These are phyloP conservation scores for Boletus vinaceobasis DNA, from an alignment of 768 basidiomycete species.

Conservation along the genomic window DNA sequence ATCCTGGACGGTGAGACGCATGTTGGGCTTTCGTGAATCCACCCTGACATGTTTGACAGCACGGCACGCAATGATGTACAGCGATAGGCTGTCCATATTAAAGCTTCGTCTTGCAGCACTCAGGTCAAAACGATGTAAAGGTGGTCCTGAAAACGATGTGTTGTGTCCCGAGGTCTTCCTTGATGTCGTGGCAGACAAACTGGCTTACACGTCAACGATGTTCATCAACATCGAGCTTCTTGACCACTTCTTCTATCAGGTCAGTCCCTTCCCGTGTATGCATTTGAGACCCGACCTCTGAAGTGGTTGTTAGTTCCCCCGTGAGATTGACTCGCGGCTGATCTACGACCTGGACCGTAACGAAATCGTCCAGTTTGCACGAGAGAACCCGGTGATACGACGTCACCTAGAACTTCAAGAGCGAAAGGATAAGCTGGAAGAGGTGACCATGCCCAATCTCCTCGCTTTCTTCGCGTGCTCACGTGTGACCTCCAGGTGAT, in stretches of 20 bases:
- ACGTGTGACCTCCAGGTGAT: conserved; percentile 60
- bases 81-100: conserved; percentile 74
- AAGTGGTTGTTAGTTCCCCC: conserved; percentile 70
- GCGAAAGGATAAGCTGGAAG: conserved; percentile 95
- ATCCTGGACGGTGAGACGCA: conserved; percentile 77
- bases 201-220: conserved; percentile 94
- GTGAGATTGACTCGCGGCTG: conserved; percentile 92
- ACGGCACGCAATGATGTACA: conserved; percentile 88
- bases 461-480: not conserved
- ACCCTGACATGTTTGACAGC: conserved; percentile 44
- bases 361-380: conserved; percentile 88
- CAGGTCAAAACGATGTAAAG: conserved; percentile 83
- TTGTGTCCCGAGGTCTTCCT: conserved; percentile 97
- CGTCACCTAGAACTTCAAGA: conserved; percentile 92
- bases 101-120: conserved; percentile 85
- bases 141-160: conserved; percentile 82
- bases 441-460: conserved; percentile 44
- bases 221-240: conserved; percentile 98
- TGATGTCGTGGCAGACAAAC: conserved; percentile 93
- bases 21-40: not conserved
- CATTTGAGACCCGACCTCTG: not conserved
- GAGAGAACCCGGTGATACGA: conserved; percentile 89
- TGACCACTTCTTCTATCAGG: conserved; percentile 98
- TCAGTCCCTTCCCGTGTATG: conserved; percentile 31
- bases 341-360: conserved; percentile 90